Conservation (phyloP, 176 grass and related monocot genomes). For the Aegilops speltoides region DNA sequence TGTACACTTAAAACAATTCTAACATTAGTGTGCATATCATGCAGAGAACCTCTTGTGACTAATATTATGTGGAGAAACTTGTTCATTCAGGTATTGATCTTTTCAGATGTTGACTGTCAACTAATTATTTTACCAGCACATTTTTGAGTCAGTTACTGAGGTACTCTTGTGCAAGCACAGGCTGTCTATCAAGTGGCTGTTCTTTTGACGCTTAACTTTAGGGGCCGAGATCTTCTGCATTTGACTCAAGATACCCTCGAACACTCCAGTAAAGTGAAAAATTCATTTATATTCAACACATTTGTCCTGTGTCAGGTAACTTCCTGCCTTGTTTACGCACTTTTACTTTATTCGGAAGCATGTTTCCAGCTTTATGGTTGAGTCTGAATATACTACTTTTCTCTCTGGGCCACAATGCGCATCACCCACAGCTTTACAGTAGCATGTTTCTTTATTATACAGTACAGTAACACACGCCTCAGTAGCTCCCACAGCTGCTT, state of each 20-base stretch:
- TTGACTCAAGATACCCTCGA: slow-evolving; percentile 50
- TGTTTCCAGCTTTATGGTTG: neutral
- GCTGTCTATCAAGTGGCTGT: slow-evolving; percentile 88
- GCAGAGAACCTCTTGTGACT: slow-evolving; percentile 80
- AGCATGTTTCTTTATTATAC: neutral
- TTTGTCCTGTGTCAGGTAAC: slow-evolving; percentile 92
- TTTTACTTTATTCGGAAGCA: neutral
- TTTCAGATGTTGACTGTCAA: slow-evolving; percentile 1
- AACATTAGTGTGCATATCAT: slow-evolving; percentile 23
- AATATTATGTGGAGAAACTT: slow-evolving; percentile 99
- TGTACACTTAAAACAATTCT: slow-evolving; percentile 1
- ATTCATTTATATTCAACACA: slow-evolving; percentile 94
- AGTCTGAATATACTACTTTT: slow-evolving; percentile 1
- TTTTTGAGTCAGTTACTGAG: slow-evolving; percentile 5
- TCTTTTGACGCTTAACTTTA: slow-evolving; percentile 78
- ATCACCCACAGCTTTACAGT: neutral
- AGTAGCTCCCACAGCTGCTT: neutral
- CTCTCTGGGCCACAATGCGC: neutral
- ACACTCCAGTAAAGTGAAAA: slow-evolving; percentile 80
- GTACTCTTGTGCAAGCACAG: slow-evolving; percentile 41
- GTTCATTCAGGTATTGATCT: slow-evolving; percentile 67
- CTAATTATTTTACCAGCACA: neutral
- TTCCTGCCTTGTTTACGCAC: neutral
- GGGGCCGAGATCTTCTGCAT: slow-evolving; percentile 60
- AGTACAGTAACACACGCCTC: neutral